Evolutionary conservation across 805 yeast genomes (phyloP).

Genomic region (Candida bentonensis): DNA sequence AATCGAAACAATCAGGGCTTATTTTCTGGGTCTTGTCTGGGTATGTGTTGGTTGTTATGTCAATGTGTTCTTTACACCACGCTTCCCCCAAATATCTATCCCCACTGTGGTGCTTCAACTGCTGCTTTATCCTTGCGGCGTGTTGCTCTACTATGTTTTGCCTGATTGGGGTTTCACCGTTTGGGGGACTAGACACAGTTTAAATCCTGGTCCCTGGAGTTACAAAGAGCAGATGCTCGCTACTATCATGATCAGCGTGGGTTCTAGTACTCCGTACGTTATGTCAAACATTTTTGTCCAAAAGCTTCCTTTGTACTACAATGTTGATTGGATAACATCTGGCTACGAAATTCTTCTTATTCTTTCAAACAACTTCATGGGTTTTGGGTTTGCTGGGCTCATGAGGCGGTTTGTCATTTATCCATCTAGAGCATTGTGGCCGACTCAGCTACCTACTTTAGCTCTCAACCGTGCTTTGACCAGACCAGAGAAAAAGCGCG

Average conservation of each 20-base stretch:
- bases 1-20: conserved; percentile 36
- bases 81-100: conserved; percentile 38
- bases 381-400: conserved; percentile 42
- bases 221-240: conserved; percentile 55
- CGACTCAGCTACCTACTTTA: conserved; percentile 43
- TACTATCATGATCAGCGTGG: conserved; percentile 21
- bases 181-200: conserved; percentile 26
- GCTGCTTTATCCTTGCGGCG: conserved; percentile 46
- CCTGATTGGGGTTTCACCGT: conserved; percentile 29
- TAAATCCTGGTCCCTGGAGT: conserved; percentile 55
- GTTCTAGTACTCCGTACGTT: conserved; percentile 9
- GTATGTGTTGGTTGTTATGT: conserved; percentile 38
- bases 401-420: conserved; percentile 35
- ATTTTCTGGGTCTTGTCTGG: conserved; percentile 26
- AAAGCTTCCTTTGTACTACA: conserved; percentile 19
- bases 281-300: conserved; percentile 13
- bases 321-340: conserved; percentile 23
- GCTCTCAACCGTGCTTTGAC: conserved; percentile 33
- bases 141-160: conserved; percentile 24
- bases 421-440: conserved; percentile 32
- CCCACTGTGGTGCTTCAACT: conserved; percentile 40
- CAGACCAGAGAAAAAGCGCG: conserved; percentile 12
- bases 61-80: conserved; percentile 40
- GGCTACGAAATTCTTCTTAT: conserved; percentile 32
- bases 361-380: conserved; percentile 37